Evolutionary conservation across 2,329 filamentous ascomycete genomes (phyloP).

Genomic region (Colletotrichum camelliae): DNA sequence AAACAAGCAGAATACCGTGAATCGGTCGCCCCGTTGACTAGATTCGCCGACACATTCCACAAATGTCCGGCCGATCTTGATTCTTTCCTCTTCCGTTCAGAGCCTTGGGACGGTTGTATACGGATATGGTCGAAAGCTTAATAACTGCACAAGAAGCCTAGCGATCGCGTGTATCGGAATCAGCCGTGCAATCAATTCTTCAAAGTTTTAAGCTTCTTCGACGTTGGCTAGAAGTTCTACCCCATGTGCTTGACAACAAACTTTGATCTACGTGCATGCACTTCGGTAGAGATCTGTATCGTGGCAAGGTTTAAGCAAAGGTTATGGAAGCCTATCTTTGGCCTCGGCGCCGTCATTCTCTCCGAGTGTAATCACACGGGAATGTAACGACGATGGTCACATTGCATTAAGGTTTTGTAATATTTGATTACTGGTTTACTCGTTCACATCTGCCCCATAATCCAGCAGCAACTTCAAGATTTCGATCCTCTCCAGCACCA

Average conservation of each 20-base stretch:
- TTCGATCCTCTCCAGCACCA: not conserved
- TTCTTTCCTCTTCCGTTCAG: not conserved
- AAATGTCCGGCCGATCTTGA: not conserved
- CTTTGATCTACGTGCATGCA: not conserved
- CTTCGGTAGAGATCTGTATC: not conserved
- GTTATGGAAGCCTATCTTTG: not conserved
- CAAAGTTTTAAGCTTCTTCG: not conserved
- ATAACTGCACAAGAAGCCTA: not conserved
- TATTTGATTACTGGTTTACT: not conserved
- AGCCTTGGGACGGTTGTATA: not conserved
- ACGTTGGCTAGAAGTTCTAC: not conserved
- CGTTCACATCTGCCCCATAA: not conserved
- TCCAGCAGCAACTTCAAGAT: not conserved
- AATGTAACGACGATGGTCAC: not conserved
- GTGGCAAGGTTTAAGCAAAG: not conserved
- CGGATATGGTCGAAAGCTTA: not conserved
- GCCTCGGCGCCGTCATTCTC: not conserved
- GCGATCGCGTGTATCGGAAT: not conserved
- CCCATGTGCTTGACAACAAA: not conserved
- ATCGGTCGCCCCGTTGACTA: not conserved
- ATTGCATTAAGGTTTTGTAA: not conserved
- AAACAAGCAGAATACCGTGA: not conserved
- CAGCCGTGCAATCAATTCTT: not conserved
- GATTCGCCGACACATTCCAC: not conserved
- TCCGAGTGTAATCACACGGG: accelerated